Evolutionary conservation across 2,329 filamentous ascomycete genomes (phyloP).

Genomic region (Metarhizium brunneum): DNA sequence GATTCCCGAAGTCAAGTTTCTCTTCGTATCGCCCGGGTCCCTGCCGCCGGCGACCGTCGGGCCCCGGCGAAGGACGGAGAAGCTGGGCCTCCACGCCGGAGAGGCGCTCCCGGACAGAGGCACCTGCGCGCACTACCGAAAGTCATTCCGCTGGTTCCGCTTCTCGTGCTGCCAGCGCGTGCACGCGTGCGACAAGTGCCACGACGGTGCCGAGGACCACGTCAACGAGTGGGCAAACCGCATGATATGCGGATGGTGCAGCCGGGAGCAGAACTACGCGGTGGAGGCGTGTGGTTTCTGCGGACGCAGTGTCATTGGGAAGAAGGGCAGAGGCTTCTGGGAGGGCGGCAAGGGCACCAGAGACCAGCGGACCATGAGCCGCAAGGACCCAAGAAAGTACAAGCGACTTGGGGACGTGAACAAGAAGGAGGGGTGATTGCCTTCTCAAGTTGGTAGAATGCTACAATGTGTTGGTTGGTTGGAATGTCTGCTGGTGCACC

Average conservation of each 20-base stretch:
- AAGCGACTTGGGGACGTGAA: constrained; percentile 40
- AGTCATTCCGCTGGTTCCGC: constrained; percentile 54
- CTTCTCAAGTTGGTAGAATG: too few relatives aligned
- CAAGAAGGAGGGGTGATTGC: not conserved
- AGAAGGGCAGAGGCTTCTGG: constrained; percentile 66
- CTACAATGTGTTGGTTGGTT: too few relatives aligned
- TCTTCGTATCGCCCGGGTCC: constrained; percentile 54
- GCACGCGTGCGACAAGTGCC: constrained; percentile 61
- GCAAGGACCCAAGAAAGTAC: constrained; percentile 68
- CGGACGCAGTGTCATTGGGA: constrained; percentile 57
- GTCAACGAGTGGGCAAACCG: constrained; percentile 71
- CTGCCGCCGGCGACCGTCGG: constrained; percentile 29
- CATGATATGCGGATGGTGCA: constrained; percentile 77
- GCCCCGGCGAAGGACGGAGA: constrained; percentile 39
- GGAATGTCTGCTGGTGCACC: too few relatives aligned
- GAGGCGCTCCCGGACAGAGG: constrained; percentile 45
- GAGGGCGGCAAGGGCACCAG: constrained; percentile 79
- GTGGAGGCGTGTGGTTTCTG: constrained; percentile 70
- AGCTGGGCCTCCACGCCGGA: constrained; percentile 46
- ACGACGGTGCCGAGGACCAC: constrained; percentile 63
- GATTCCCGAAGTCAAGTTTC: constrained; percentile 69
- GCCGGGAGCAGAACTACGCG: constrained; percentile 69
- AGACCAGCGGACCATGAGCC: constrained; percentile 60
- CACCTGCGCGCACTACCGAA: constrained; percentile 48
- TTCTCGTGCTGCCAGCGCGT: constrained; percentile 54